Evolutionary conservation across 2,329 filamentous ascomycete species (phyloP).

Genomic region (Oidium heveae): DNA sequence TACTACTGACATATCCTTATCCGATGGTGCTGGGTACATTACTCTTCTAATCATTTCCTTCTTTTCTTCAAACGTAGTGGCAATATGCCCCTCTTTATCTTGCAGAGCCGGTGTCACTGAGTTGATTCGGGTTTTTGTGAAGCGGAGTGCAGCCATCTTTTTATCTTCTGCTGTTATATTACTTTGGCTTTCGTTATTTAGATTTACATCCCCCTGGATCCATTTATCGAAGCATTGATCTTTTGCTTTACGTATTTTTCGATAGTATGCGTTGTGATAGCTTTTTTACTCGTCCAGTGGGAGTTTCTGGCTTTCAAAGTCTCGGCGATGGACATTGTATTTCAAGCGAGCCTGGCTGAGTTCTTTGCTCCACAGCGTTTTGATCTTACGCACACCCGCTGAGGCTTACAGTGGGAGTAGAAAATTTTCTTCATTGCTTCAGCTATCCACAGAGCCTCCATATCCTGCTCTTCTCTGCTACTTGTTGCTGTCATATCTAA

Average conservation of each 20-base stretch:
- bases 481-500: neutral
- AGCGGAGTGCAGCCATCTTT: too few relatives aligned
- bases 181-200: neutral
- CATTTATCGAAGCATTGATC: neutral
- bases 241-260: neutral
- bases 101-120: neutral
- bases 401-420: neutral
- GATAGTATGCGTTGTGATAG: neutral
- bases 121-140: too few relatives aligned
- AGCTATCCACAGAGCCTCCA: neutral
- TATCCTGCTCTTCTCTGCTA: neutral
- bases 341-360: neutral
- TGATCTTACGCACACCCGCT: neutral
- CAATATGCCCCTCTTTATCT: neutral
- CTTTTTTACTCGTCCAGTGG: neutral
- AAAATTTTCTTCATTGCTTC: neutral
- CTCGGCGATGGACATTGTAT: neutral
- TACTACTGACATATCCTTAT: too few relatives aligned
- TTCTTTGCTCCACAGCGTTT: neutral
- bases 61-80: neutral
- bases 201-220: neutral
- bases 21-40: neutral
- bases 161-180: neutral
- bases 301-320: neutral
- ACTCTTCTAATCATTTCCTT: constrained; percentile 1